Base-by-base conservation (phyloP, 495 filamentous ascomycete species). In the Astrothelium subdiscretum region DNA sequence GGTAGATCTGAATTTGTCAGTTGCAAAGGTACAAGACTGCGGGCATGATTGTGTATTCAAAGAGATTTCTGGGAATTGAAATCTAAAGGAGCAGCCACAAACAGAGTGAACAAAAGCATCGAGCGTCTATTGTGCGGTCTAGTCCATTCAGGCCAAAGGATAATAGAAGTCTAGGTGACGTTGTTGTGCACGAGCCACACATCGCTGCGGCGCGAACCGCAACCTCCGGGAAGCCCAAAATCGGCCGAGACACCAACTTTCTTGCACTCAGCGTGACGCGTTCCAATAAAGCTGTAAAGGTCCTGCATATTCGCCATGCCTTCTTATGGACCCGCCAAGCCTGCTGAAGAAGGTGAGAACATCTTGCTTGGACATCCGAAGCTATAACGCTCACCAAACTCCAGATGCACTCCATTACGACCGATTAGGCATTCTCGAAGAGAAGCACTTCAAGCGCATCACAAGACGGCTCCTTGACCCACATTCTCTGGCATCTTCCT, bases 391-490 rank as follows among this genome's bases (percentile, higher is more conserved):
- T 61, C 31, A 60, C n/a, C 32, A 29, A 43, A 26, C 18, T 20
- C 10, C 57, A 85, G 91, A 95, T 73, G 83, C 89, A 48, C 85
- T 97, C 31, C 92, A 97, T 80, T 95, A 92, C 71, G 81, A 83
- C 38, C 94, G 94, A 27, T 89, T 96, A 26, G 82, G 97, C 35
- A 86, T 85, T 67, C 87, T 97, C 66, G 94, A 98, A 80, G 88
- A 95, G 70, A 91, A 90, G 59, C 90, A 91, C 2, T 97, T 92
- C 82, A 88, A 89, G 72, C 89, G 92, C 58, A 83, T 98, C 59
- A 86, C 87, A 11, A 90, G 90, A 75, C 85, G 89, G 44, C 82
- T 96, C 12, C 76, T 87, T 29, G 79, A 83, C 32, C 79, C 88
- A 4, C 79, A 85, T 58, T 82, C 85, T 2, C 76, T 89, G 31